A percentile compares a stretch with the other conserved stretches of the same genome.
Conservation (phyloP, 768 basidiomycete genomes). For the Tricholoma hemisulphureum region DNA sequence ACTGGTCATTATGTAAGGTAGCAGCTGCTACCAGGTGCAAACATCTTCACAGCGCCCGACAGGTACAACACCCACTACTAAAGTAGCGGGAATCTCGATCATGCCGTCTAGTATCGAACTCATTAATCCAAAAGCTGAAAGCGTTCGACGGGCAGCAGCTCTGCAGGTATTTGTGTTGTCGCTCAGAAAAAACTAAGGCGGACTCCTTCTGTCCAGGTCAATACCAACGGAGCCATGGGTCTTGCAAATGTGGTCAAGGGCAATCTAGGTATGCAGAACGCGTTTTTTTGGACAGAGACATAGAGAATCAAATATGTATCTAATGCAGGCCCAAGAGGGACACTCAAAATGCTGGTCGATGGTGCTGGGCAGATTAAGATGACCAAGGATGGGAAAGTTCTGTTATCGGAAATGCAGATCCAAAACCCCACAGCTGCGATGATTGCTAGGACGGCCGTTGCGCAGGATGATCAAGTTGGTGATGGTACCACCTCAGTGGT, state of each 20-base stretch:
- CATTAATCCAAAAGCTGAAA: slow-evolving; percentile 96
- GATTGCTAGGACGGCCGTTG: slow-evolving; percentile 97
- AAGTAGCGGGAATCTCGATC: slow-evolving; percentile 21
- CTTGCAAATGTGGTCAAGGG: slow-evolving; percentile 96
- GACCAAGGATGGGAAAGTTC: slow-evolving; percentile 99
- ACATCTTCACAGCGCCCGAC: too few relatives aligned
- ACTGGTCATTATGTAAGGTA: too few relatives aligned
- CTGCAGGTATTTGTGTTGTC: slow-evolving; percentile 63
- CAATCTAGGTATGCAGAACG: slow-evolving; percentile 73
- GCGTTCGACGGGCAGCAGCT: slow-evolving; percentile 84
- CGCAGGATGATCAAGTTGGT: slow-evolving; percentile 98
- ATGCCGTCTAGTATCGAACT: slow-evolving; percentile 87
- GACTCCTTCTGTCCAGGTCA: slow-evolving; percentile 55
- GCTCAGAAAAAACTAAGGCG: neutral
- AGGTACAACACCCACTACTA: too few relatives aligned
- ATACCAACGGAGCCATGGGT: slow-evolving; percentile 93
- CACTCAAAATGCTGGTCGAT: slow-evolving; percentile 99
- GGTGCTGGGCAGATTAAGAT: slow-evolving; percentile 98
- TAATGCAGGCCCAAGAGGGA: slow-evolving; percentile 83
- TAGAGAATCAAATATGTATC: slow-evolving; percentile 6
- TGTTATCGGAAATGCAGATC: slow-evolving; percentile 99
- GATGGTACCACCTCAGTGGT: slow-evolving; percentile 99
- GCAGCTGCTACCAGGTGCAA: too few relatives aligned
- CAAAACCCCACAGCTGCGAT: slow-evolving; percentile 99
- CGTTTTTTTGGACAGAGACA: neutral